Conservation (phyloP, 768 basidiomycete species). For the Gautieria morchelliformis region DNA sequence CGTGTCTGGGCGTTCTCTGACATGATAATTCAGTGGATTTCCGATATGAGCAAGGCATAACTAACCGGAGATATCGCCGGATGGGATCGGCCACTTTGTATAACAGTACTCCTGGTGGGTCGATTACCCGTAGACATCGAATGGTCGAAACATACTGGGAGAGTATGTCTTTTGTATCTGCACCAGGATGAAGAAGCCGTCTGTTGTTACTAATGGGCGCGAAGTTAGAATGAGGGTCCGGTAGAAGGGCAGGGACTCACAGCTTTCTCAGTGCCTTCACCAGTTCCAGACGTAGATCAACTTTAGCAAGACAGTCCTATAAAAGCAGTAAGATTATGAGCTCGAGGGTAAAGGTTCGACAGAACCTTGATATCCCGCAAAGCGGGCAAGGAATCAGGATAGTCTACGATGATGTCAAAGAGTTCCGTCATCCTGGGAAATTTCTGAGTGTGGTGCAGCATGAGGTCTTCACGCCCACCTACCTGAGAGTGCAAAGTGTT, state of each 20-base stretch:
- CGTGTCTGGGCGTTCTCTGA: slow-evolving; percentile 80
- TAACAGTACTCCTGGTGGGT: slow-evolving; percentile 86
- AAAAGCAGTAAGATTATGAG: neutral
- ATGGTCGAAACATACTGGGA: slow-evolving; percentile 89
- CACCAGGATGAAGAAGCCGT: slow-evolving; percentile 90
- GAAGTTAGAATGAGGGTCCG: neutral
- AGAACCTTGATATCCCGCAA: slow-evolving; percentile 76
- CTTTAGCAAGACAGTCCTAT: slow-evolving; percentile 71
- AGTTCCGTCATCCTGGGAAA: slow-evolving; percentile 65
- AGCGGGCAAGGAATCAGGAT: slow-evolving; percentile 78
- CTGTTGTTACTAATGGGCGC: slow-evolving; percentile 55
- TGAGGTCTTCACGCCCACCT: neutral
- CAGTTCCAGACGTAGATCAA: slow-evolving; percentile 69
- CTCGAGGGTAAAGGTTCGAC: neutral
- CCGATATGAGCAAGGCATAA: neutral
- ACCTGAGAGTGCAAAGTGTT: slow-evolving; percentile 82
- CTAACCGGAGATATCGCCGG: slow-evolving; percentile 74
- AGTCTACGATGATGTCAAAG: slow-evolving; percentile 94
- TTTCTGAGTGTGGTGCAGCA: neutral
- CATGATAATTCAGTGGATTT: neutral
- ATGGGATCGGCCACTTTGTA: slow-evolving; percentile 94
- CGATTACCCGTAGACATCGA: slow-evolving; percentile 79
- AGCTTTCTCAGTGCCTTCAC: slow-evolving; percentile 71
- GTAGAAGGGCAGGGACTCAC: slow-evolving; percentile 33
- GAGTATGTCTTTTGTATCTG: slow-evolving; percentile 86